Percentiles rank a stretch among this genome's conserved stretches.
Conservation (phyloP, 2,329 filamentous ascomycete genomes). For the Penicillium sp. region DNA sequence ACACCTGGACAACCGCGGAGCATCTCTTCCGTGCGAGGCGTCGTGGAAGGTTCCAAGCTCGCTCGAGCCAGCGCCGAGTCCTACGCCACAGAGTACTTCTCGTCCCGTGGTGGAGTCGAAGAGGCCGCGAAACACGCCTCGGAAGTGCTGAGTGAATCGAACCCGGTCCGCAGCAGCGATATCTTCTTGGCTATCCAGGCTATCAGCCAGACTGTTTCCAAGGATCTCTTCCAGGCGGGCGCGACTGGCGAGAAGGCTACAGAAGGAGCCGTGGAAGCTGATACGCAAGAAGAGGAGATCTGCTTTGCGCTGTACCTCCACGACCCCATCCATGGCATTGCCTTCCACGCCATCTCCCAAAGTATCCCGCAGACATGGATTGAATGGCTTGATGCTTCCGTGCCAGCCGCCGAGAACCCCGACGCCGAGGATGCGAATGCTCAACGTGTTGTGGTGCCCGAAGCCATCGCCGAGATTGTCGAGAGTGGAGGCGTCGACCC, state of each 20-base stretch:
- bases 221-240: slow-evolving; percentile 65
- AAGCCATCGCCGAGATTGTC: slow-evolving; percentile 84
- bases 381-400: slow-evolving; percentile 79
- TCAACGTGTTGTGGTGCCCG: slow-evolving; percentile 55
- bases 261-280: slow-evolving; percentile 36
- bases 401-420: slow-evolving; percentile 38
- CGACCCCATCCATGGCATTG: slow-evolving; percentile 88
- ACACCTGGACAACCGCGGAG: slow-evolving; percentile 65
- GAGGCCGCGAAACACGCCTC: slow-evolving; percentile 75
- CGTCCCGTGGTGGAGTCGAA: slow-evolving; percentile 72
- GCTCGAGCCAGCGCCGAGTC: slow-evolving; percentile 84
- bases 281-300: slow-evolving; percentile 56
- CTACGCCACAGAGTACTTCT: slow-evolving; percentile 82
- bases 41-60: slow-evolving; percentile 85
- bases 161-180: slow-evolving; percentile 87
- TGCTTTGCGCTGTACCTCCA: slow-evolving; percentile 74
- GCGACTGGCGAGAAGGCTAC: slow-evolving; percentile 39
- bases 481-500: slow-evolving; percentile 74
- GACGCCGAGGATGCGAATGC: slow-evolving; percentile 38
- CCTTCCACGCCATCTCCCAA: slow-evolving; percentile 80
- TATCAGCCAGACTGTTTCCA: slow-evolving; percentile 63
- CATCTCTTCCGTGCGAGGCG: slow-evolving; percentile 73
- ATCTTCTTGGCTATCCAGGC: slow-evolving; percentile 96
- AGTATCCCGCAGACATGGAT: slow-evolving; percentile 80
- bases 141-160: slow-evolving; percentile 74